Evolutionary conservation across 106 monocot species (phyloP).

Genomic region (Dendrobium officinale): DNA sequence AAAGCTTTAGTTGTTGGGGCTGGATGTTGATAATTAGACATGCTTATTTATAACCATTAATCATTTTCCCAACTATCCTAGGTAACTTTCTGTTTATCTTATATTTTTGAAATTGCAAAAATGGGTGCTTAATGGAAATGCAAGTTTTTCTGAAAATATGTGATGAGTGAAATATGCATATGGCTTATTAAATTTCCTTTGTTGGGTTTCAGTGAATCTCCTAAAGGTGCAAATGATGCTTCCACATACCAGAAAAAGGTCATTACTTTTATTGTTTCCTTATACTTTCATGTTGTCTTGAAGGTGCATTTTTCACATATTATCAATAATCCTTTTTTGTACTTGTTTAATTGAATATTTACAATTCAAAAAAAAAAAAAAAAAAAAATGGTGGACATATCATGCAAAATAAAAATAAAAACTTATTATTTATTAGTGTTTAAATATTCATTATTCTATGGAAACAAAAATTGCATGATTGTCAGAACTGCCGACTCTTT

Average conservation of each 20-base stretch:
- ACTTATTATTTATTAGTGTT: too few species aligned
- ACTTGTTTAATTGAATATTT: not conserved
- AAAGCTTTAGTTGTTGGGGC: not conserved
- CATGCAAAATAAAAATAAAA: too few species aligned
- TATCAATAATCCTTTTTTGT: not conserved
- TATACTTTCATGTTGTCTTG: not conserved
- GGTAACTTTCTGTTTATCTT: not conserved
- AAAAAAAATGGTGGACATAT: not conserved
- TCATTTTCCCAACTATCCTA: not conserved
- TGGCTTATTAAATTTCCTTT: slow-evolving; percentile 10
- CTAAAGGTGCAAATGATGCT: slow-evolving; percentile 94
- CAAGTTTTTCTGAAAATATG: not conserved
- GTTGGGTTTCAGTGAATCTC: slow-evolving; percentile 75
- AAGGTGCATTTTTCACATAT: not conserved
- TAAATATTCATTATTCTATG: too few species aligned
- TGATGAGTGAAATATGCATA: not conserved
- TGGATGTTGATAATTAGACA: not conserved
- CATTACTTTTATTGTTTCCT: not conserved
- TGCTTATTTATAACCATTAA: not conserved
- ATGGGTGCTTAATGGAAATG: not conserved
- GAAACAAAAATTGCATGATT: too few species aligned
- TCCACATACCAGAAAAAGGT: slow-evolving; percentile 98
- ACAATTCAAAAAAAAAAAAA: not conserved
- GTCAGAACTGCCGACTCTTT: not conserved
- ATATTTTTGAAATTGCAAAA: not conserved